Conservation (phyloP, 2,329 filamentous ascomycete species). For the Hypoxylon sp. region DNA sequence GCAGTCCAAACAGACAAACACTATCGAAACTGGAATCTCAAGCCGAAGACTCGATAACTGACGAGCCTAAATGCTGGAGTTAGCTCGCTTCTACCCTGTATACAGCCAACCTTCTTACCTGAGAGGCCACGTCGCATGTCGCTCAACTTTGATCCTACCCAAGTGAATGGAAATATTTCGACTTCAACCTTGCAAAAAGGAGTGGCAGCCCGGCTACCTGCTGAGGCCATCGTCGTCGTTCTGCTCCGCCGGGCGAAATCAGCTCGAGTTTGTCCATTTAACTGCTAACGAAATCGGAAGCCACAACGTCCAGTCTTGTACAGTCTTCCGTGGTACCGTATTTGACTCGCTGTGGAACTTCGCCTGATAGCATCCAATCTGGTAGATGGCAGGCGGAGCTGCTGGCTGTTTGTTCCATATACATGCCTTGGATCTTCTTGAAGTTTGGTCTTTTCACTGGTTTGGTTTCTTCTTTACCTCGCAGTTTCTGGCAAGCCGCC, state of each 20-base stretch:
- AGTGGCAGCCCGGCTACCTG: constrained; percentile 22
- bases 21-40: not conserved
- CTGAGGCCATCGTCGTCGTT: constrained; percentile 12
- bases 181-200: constrained; percentile 2
- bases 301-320: constrained; percentile 14
- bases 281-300: constrained; percentile 10
- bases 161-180: constrained; percentile 5
- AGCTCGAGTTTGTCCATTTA: constrained; percentile 4
- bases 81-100: not conserved
- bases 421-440: constrained; percentile 10
- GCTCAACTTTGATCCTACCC: constrained; percentile 2
- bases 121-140: constrained; percentile 11
- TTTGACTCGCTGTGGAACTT: constrained; percentile 15
- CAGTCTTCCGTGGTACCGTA: constrained; percentile 27
- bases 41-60: not conserved
- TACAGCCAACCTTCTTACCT: not conserved
- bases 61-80: not conserved
- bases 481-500: not conserved
- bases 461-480: constrained; percentile 5
- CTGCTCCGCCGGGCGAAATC: constrained; percentile 9
- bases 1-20: constrained; percentile 12
- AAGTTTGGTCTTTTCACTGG: not conserved
- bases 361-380: constrained; percentile 29
- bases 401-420: constrained; percentile 21
- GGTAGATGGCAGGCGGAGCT: constrained; percentile 20